Percentiles rank a stretch among this genome's conserved stretches.
phyloP scores from a whole-genome alignment of 2,329 filamentous ascomycete species.

The Venturia carpophila region DNA sequence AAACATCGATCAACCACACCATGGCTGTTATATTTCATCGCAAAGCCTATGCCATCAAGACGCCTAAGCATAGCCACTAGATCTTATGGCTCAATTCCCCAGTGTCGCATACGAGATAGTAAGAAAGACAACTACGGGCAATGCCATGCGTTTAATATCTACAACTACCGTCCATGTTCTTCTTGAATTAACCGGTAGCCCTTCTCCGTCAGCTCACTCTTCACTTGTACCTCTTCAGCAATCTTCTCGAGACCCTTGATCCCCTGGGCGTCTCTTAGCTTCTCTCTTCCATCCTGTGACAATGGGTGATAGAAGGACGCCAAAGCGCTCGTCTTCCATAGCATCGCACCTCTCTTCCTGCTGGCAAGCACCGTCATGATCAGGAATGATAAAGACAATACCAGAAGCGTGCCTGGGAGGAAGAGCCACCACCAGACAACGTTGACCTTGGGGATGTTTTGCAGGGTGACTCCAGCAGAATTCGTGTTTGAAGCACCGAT shows the following conservation, averaged over 20 bases:
- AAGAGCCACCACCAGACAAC: constrained; percentile 6
- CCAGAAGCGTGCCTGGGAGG: not conserved
- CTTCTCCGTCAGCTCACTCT: not conserved
- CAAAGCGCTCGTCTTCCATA: constrained; percentile 2
- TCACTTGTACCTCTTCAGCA: not conserved
- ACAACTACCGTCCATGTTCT: not conserved
- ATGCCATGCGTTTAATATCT: no score
- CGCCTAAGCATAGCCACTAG: no score
- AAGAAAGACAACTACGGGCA: no score
- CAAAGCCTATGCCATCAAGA: no score
- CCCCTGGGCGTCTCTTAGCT: not conserved
- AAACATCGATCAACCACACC: no score
- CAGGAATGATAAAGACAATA: not conserved
- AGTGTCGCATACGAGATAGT: no score
- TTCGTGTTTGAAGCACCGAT: not conserved
- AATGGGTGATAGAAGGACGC: constrained; percentile 3
- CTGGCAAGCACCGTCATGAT: not conserved
- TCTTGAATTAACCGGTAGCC: not conserved
- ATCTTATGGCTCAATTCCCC: no score
- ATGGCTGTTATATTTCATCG: no score
- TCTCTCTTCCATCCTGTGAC: constrained; percentile 7
- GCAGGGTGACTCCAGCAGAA: not conserved
- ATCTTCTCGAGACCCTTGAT: constrained; percentile 1
- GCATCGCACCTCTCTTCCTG: not conserved
- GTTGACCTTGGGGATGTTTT: constrained; percentile 2